Conservation (phyloP, 2,329 filamentous ascomycete species). For the Neofusicoccum parvum region DNA sequence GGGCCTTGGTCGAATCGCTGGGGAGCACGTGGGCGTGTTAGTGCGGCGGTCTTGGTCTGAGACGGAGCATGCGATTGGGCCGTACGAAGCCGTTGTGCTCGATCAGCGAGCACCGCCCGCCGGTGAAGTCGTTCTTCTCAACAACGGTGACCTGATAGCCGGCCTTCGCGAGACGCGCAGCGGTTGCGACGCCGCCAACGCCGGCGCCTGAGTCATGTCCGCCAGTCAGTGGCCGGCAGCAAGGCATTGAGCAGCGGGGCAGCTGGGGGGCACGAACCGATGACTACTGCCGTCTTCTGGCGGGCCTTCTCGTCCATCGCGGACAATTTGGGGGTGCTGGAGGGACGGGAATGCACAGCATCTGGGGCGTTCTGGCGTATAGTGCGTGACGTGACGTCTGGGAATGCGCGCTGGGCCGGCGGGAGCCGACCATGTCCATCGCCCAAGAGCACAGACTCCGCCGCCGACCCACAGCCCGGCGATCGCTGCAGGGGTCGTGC, state of each 20-base stretch:
- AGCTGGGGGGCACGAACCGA: conserved; percentile 45
- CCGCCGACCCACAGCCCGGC: neutral
- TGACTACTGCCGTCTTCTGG: conserved; percentile 54
- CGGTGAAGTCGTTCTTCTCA: conserved; percentile 75
- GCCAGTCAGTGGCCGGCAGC: neutral
- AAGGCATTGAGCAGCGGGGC: neutral
- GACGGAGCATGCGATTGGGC: neutral
- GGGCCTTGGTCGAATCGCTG: conserved; percentile 75
- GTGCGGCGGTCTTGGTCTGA: too few species aligned
- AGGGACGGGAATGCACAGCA: neutral
- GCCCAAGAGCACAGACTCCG: neutral
- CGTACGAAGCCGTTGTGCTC: conserved; percentile 59
- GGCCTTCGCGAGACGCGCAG: conserved; percentile 70
- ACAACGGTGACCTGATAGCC: conserved; percentile 73
- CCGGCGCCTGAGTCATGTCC: conserved; percentile 58
- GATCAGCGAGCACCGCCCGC: conserved; percentile 70
- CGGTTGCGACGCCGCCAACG: conserved; percentile 70
- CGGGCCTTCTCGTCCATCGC: conserved; percentile 18
- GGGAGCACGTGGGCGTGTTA: neutral
- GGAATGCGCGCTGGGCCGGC: neutral
- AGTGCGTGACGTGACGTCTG: conserved; percentile 12
- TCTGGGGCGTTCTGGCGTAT: neutral
- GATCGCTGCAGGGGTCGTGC: conserved; percentile 11
- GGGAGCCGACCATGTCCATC: neutral
- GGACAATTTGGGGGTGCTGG: neutral